Base-by-base conservation (phyloP, 805 yeast genomes). In the Kuraishia molischiana region DNA sequence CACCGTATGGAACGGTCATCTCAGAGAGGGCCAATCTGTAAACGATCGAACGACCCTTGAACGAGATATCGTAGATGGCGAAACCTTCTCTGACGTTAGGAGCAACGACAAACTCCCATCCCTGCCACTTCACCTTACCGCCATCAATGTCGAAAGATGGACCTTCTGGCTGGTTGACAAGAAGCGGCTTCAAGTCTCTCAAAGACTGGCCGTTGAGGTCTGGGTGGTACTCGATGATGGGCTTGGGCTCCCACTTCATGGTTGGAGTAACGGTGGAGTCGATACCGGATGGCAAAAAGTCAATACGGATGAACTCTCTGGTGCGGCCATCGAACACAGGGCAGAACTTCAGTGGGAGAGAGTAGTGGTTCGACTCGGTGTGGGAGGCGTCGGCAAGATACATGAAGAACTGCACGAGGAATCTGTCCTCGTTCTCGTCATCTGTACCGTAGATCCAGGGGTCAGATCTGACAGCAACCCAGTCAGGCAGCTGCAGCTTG, bases 371-470 rank as follows among this genome's bases (percentile, higher is more conserved):
- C 4, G 84, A 76, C 56, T 80, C 84, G 35, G 74, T 55, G 62
- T 84, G 83, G 51, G 73, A 58, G 45, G 82, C 74, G 41, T 72
- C 77, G 46, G 69, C 66, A 52, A 83, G 69, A 60, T 84, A 84
- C 77, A 81, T 77, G 66, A 77, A 79, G 56, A 79, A 77, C 62
- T 80, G 87, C 44, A 77, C 64, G 64, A 77, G 62, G n/a, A 77
- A 72, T 57, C 79, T 71, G 32, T 56, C 64, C 52, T 78, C 84
- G 42, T 68, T 60, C 35, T 72, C 61, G 48, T 76, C 78, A 53
- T 79, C 86, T 24, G 86, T 78, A 51, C 90, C 94, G 55, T 84
- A 82, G 70, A 82, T 84, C 94, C 95, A 84, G 38, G 89, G 85
- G 54, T 82, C 90, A 52, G 70, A 70, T 47, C 77, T 69, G 35